phyloP scores from a whole-genome alignment of 1,284 basidiomycete genomes.

The Neotropicomus parvogracilis region DNA sequence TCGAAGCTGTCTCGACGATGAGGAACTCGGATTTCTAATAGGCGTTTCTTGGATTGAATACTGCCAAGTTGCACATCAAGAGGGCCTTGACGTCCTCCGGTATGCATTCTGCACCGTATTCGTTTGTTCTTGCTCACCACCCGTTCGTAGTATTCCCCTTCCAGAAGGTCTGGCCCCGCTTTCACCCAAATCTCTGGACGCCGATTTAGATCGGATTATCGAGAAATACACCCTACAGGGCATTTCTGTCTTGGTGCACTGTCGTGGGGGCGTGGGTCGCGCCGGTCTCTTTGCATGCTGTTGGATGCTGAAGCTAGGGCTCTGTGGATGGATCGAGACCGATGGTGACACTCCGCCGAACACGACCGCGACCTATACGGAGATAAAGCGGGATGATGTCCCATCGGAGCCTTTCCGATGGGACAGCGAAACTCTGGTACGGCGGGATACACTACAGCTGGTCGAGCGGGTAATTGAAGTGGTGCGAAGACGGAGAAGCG shows the following conservation, averaged over 20 bases:
- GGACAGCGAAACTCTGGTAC: conserved; percentile 29
- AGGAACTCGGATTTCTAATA: conserved; percentile 73
- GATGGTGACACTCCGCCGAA: conserved; percentile 10
- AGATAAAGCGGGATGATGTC: conserved; percentile 9
- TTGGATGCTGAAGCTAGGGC: conserved; percentile 91
- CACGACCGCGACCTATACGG: not conserved
- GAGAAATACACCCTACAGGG: conserved; percentile 75
- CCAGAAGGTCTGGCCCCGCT: conserved; percentile 88
- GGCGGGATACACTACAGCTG: conserved; percentile 54
- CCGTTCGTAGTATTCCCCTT: conserved; percentile 67
- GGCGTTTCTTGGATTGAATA: conserved; percentile 86
- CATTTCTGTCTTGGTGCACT: conserved; percentile 80
- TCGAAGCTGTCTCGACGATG: conserved; percentile 77
- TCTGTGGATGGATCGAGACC: conserved; percentile 65
- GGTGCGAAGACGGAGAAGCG: conserved; percentile 70
- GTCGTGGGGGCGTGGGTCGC: conserved; percentile 91
- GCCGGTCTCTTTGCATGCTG: conserved; percentile 91
- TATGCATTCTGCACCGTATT: conserved; percentile 13
- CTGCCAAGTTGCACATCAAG: conserved; percentile 52
- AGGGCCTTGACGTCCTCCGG: conserved; percentile 77
- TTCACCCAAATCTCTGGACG: conserved; percentile 62
- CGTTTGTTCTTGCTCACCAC: not conserved
- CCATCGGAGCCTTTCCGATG: conserved; percentile 5
- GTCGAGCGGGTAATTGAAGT: conserved; percentile 74
- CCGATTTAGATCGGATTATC: conserved; percentile 69